These are phyloP conservation scores for Aspergillus wentii DNA, from an alignment of 495 filamentous ascomycete species.

Conservation along the genomic window DNA sequence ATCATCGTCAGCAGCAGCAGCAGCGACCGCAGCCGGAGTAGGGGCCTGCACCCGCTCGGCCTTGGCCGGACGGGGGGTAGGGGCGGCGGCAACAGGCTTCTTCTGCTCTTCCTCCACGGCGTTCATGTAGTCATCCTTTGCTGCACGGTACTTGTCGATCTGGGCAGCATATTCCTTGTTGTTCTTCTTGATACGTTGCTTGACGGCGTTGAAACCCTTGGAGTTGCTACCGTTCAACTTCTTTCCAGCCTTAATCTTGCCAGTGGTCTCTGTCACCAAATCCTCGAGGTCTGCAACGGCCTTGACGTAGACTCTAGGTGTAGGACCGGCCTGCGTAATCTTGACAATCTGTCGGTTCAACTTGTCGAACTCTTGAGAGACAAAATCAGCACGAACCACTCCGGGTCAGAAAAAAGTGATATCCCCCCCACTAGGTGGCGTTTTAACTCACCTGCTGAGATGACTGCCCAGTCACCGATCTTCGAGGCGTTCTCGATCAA, in stretches of 20 bases:
- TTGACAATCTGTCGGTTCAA: slow-evolving; percentile 86
- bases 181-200: slow-evolving; percentile 96
- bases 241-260: slow-evolving; percentile 94
- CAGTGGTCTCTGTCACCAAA: slow-evolving; percentile 85
- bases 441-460: slow-evolving; percentile 73
- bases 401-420: slow-evolving; percentile 7
- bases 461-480: slow-evolving; percentile 94
- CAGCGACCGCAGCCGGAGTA: slow-evolving; percentile 47
- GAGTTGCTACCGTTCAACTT: slow-evolving; percentile 98
- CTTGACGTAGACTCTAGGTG: slow-evolving; percentile 89
- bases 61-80: slow-evolving; percentile 33
- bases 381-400: slow-evolving; percentile 10
- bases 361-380: slow-evolving; percentile 82
- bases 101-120: slow-evolving; percentile 71
- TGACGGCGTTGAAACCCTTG: slow-evolving; percentile 90
- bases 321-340: slow-evolving; percentile 66
- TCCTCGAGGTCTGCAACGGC: slow-evolving; percentile 92
- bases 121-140: slow-evolving; percentile 83
- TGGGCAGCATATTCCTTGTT: slow-evolving; percentile 90
- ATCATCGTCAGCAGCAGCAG: slow-evolving; percentile 57
- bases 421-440: slow-evolving; percentile 1
- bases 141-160: slow-evolving; percentile 79
- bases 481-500: slow-evolving; percentile 93
- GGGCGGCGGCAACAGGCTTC: slow-evolving; percentile 24
- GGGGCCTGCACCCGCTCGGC: slow-evolving; percentile 40